phyloP scores from a whole-genome alignment of 805 yeast species.

The Saccharomycopsis vini region DNA sequence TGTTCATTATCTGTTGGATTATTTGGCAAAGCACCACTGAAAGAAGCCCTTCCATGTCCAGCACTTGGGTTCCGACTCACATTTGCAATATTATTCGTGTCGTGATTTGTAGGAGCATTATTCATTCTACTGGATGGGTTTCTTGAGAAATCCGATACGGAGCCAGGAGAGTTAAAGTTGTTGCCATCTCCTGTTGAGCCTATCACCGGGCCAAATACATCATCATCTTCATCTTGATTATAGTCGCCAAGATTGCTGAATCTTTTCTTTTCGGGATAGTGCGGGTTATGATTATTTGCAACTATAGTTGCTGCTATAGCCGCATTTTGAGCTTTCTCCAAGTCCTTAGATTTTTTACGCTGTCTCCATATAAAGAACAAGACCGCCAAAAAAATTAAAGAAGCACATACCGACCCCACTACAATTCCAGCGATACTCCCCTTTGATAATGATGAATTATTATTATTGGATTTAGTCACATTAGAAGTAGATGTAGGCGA shows the following conservation, averaged over 20 bases:
- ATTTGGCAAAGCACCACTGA: background rate
- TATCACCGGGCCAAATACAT: conserved; percentile 9
- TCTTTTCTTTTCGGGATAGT: conserved; percentile 10
- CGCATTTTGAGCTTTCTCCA: conserved; percentile 17
- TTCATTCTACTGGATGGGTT: conserved; percentile 15
- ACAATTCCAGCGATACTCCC: conserved; percentile 19
- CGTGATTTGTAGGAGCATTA: too few relatives aligned
- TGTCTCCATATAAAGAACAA: conserved; percentile 18
- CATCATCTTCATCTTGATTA: conserved; percentile 6
- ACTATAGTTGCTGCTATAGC: conserved; percentile 19
- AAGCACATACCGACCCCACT: conserved; percentile 17
- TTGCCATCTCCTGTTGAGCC: conserved; percentile 19
- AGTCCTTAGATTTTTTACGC: conserved; percentile 13
- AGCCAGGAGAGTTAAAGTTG: background rate
- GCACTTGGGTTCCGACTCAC: too few relatives aligned
- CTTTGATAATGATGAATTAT: background rate
- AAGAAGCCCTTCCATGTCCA: too few relatives aligned
- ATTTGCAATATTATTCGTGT: too few relatives aligned
- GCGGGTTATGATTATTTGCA: conserved; percentile 13
- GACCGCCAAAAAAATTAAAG: conserved; percentile 10
- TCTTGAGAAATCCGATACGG: conserved; percentile 11
- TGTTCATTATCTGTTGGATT: too few relatives aligned
- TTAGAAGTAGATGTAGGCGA: background rate
- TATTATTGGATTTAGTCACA: background rate
- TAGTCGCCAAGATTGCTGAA: conserved; percentile 4